These are phyloP conservation scores for Amanita rimosa DNA, from an alignment of 768 basidiomycete genomes.

Conservation along the genomic window DNA sequence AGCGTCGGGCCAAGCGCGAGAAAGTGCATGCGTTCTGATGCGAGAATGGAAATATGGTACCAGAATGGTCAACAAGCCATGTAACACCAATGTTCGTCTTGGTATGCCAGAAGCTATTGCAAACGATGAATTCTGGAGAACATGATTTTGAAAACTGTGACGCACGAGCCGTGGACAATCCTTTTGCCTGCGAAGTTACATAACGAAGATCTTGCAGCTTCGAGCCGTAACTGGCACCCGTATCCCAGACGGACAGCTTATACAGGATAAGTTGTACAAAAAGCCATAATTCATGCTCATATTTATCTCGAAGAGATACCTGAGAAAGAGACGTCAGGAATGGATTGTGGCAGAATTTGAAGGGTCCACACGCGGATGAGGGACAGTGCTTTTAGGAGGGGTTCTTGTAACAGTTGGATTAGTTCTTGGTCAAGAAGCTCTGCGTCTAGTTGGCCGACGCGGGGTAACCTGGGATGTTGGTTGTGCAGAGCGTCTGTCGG, in stretches of 20 bases:
- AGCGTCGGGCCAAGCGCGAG: conserved; percentile 83
- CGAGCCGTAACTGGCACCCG: conserved; percentile 74
- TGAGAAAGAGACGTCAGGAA: conserved; percentile 17
- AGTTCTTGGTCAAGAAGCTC: conserved; percentile 86
- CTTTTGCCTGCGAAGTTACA: conserved; percentile 16
- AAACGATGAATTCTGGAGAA: conserved; percentile 7
- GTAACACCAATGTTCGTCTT: conserved; percentile 45
- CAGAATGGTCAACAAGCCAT: conserved; percentile 63
- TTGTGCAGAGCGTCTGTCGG: conserved; percentile 24
- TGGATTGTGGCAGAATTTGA: not conserved
- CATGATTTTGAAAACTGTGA: conserved; percentile 11
- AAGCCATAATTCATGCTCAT: conserved; percentile 67
- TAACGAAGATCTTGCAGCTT: conserved; percentile 74
- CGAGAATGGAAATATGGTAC: conserved; percentile 73
- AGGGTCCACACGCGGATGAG: conserved; percentile 46
- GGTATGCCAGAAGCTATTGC: conserved; percentile 55
- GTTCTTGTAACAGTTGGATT: conserved; percentile 69
- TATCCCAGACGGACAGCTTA: conserved; percentile 75
- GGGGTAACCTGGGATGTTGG: conserved; percentile 41
- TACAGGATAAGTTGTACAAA: conserved; percentile 65
- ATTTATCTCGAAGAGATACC: conserved; percentile 45
- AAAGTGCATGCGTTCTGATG: conserved; percentile 64
- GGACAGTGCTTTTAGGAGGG: conserved; percentile 62
- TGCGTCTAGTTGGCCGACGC: conserved; percentile 88
- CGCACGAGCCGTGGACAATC: conserved; percentile 21